Evolutionary conservation across 768 basidiomycete genomes (phyloP).

Genomic region (Phlebiopsis gigantea): DNA sequence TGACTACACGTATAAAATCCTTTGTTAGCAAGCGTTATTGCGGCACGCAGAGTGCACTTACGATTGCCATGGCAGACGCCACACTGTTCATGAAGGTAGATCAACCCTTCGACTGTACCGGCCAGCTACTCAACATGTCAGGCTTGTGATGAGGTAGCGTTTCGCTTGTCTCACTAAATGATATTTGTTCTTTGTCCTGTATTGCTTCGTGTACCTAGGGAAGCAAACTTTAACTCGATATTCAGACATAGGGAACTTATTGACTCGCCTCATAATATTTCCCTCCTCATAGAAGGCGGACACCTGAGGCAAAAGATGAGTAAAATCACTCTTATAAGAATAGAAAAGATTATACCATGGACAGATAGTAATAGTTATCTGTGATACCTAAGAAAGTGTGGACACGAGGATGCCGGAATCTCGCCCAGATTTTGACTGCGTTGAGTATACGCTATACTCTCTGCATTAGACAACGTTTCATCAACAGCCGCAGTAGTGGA

Average conservation of each 20-base stretch:
- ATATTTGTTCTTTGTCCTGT: neutral
- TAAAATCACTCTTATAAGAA: neutral
- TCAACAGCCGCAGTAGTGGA: neutral
- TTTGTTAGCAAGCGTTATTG: too few species aligned
- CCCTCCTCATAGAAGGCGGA: neutral
- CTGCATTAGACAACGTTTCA: neutral
- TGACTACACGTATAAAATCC: too few species aligned
- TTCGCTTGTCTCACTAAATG: neutral
- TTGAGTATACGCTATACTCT: neutral
- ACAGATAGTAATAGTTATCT: neutral
- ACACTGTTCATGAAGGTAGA: neutral
- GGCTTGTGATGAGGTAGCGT: too few species aligned
- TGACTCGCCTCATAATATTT: neutral
- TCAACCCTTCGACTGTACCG: neutral
- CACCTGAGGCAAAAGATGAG: neutral
- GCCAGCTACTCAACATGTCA: too few species aligned
- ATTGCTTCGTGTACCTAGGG: neutral
- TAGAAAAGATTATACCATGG: neutral
- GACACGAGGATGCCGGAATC: neutral
- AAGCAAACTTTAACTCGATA: too few species aligned
- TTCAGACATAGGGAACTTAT: too few species aligned
- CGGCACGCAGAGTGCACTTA: neutral
- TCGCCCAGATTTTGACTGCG: neutral
- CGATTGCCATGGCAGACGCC: neutral
- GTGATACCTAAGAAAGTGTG: neutral